Base-by-base conservation (phyloP, 495 filamentous ascomycete species). In the Podospora didyma region DNA sequence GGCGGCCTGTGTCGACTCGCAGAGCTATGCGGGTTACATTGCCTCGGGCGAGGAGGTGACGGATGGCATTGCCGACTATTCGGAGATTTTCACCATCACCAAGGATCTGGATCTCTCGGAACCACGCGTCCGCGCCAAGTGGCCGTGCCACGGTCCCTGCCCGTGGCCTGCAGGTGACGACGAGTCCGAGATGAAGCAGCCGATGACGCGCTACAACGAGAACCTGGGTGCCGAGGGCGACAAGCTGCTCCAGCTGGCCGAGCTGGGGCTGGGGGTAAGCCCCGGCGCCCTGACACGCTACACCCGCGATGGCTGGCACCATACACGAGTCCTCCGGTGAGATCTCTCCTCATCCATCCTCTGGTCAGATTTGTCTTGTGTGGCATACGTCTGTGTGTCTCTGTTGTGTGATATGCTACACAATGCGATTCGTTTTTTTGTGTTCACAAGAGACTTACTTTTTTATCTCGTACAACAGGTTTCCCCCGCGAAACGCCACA, bases 41-140 rank as follows among this genome's bases (percentile, higher is more conserved):
- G 75, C 73, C 21, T 78, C 74, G 1, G 75, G 74, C n/a, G 74
- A 78, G 58, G 75, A 78, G 54, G 51, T 78, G 5, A 78, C 75
- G n/a, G 69, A 70, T 53, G 73, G 71, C 12, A 64, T 78, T 26
- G 73, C 70, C 39, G 75, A 78, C 56, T 78, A 76, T 57, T 76
- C 74, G 2, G 75, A 78, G 65, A 73, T 76, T 41, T 76, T 78
- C 60, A 78, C 75, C 44, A 67, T 78, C 48, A 76, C 70, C 26
- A 76, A 75, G 51, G 75, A 78, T 53, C 62, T 77, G 5, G 64
- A 53, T 28, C n/a, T 57, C 9, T 44, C 58, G 11, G 73, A 78
- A 20, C 41, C 63, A 21, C 62, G 72, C 7, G 75, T 78, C 3
- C 56, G 58, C 20, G 60, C 60, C n/a, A 59, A 62, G 20, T 78